Base-by-base conservation (phyloP, 768 basidiomycete species). In the Collybiopsis luxurians region DNA sequence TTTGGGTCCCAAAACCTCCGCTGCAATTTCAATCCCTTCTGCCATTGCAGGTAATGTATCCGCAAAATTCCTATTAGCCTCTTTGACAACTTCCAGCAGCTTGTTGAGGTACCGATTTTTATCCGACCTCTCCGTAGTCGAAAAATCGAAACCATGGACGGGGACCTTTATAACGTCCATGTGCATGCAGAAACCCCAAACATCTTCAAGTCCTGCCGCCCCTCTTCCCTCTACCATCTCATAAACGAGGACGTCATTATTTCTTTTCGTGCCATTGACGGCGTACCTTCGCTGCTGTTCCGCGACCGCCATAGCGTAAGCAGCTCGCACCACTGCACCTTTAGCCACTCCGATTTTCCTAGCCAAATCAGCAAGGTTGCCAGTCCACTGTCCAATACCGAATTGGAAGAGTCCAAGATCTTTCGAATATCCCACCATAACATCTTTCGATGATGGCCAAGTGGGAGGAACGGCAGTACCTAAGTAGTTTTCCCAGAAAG, bases 371-470 rank as follows among this genome's bases (percentile, higher is more conserved):
- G 19, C 5, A 12, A 51, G 17, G 23, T 13, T 15, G 21, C 56
- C 48, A 3, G 17, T 26, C 56, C 56, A 57, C 24, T 34, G 44
- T 5, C 27, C 56, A 21, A 51, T 31, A 24, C 48, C 31, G 19
- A 39, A 23, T 11, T n/a, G 6, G 31, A 23, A 56, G 15, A 44
- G n/a, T 12, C 17, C 47, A 19, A 47, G 19, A 43, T 56, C 55
- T 19, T 47, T 56, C 27, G 26, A 56, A 17, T 38, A 38, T 38
- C 36, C 36, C 23, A 45, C 17, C 43, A n/a, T n/a, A n/a, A n/a
- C n/a, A n/a, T n/a, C n/a, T n/a, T 45, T 45, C 43, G 43, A 45
- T 3, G 56, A 19, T 4, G 56, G 56, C 56, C 56, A 57, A 13
- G 39, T 30, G 4, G 56, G 17, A 24, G 34, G 36, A 21, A 19